phyloP scores from a whole-genome alignment of 176 grass and related monocot genomes.

The Ampelocalamus luodianensis region DNA sequence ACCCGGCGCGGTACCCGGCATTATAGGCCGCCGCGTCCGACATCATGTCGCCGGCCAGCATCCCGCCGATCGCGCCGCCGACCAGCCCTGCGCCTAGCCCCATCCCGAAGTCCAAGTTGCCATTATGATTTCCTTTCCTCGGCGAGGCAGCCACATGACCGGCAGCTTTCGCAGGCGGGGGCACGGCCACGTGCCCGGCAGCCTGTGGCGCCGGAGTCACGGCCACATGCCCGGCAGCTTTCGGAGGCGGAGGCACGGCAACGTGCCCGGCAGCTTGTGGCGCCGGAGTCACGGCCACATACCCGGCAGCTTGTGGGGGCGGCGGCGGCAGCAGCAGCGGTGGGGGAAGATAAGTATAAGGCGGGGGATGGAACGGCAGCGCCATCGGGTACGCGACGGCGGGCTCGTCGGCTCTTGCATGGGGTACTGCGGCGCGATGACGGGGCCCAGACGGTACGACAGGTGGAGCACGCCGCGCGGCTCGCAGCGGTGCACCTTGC shows the following conservation, averaged over 20 bases:
- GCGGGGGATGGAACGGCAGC: not conserved
- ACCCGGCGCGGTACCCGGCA: constrained; percentile 59
- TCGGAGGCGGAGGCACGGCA: not conserved
- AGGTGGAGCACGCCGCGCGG: constrained; percentile 58
- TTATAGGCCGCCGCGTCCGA: constrained; percentile 55
- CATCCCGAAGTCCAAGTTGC: constrained; percentile 48
- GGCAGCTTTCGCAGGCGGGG: not conserved
- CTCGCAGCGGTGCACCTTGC: constrained; percentile 55
- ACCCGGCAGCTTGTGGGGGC: not conserved
- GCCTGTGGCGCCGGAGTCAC: not conserved
- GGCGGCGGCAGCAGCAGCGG: not conserved
- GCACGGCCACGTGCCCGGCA: not conserved
- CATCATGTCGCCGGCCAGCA: constrained; percentile 61
- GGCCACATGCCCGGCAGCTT: not conserved
- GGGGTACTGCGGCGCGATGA: not conserved
- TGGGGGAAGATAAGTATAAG: constrained; percentile 12
- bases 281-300: not conserved
- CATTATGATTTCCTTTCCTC: not conserved
- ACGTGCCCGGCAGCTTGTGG: not conserved
- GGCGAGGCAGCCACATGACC: not conserved
- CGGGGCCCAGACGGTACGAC: constrained; percentile 62
- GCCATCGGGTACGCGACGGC: constrained; percentile 45
- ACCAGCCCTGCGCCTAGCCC: constrained; percentile 61
- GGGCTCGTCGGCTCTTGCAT: constrained; percentile 8
- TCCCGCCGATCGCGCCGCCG: constrained; percentile 62